phyloP scores from a whole-genome alignment of 179 eudicot genomes.

The Silene vulgaris region DNA sequence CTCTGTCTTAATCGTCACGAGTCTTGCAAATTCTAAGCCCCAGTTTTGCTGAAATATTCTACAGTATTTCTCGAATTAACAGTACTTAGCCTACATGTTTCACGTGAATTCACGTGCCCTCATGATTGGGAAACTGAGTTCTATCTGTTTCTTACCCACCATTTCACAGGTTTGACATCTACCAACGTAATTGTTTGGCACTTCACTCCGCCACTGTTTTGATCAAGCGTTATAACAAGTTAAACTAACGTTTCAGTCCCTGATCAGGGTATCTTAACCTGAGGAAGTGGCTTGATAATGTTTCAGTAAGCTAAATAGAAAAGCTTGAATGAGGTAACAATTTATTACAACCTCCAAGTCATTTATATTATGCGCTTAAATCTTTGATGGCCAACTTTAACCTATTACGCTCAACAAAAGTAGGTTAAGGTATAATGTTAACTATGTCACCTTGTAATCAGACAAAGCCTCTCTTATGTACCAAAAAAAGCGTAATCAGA shows the following conservation, averaged over 20 bases:
- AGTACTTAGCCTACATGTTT: background rate
- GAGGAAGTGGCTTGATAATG: background rate
- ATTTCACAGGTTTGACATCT: background rate
- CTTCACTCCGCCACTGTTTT: background rate
- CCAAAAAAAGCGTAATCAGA: too few relatives aligned
- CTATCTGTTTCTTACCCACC: background rate
- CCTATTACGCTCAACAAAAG: background rate
- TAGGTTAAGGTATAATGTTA: too few relatives aligned
- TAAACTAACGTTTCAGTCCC: background rate
- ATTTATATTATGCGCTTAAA: background rate
- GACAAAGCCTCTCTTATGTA: background rate
- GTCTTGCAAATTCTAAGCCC: background rate
- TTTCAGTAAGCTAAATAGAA: background rate
- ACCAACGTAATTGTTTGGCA: background rate
- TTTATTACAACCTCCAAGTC: background rate
- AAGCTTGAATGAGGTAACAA: background rate
- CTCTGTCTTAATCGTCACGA: background rate
- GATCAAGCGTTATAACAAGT: background rate
- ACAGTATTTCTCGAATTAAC: too few relatives aligned
- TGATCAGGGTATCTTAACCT: background rate
- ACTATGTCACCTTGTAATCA: background rate
- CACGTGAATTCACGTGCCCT: background rate
- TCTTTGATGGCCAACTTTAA: background rate
- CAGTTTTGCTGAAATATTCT: background rate
- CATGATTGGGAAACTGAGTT: background rate